phyloP scores from a whole-genome alignment of 768 basidiomycete species.

The Suillus placidus region DNA sequence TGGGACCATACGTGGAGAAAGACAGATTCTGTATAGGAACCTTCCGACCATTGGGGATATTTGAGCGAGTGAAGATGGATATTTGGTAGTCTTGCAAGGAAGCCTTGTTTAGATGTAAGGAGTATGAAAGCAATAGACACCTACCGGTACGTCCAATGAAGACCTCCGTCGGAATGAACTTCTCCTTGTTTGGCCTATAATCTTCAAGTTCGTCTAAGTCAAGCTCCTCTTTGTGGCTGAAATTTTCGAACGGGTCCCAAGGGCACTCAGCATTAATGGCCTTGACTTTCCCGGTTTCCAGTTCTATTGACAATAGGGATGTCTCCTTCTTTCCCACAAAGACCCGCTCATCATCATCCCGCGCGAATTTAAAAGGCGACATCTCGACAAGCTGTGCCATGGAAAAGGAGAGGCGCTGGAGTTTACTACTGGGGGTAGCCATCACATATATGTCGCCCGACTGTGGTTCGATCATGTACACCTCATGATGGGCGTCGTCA shows the following conservation, averaged over 20 bases:
- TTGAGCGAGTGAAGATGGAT: conserved; percentile 69
- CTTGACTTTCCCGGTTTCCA: conserved; percentile 81
- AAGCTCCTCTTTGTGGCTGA: conserved; percentile 43
- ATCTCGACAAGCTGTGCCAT: conserved; percentile 92
- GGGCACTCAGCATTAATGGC: conserved; percentile 78
- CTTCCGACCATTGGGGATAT: conserved; percentile 35
- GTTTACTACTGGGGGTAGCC: conserved; percentile 62
- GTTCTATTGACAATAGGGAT: conserved; percentile 69
- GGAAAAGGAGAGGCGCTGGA: conserved; percentile 88
- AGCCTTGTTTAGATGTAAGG: neutral
- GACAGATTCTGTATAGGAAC: conserved; percentile 76
- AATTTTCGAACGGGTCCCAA: conserved; percentile 68
- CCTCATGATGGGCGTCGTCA: conserved; percentile 57
- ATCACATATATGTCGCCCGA: conserved; percentile 92
- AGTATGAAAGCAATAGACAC: conserved; percentile 20
- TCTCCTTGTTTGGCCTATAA: conserved; percentile 37
- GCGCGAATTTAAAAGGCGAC: conserved; percentile 76
- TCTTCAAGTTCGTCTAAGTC: conserved; percentile 67
- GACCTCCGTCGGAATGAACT: conserved; percentile 43
- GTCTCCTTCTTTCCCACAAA: conserved; percentile 95
- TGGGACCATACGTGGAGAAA: conserved; percentile 92
- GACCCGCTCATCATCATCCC: conserved; percentile 58
- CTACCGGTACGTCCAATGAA: conserved; percentile 70
- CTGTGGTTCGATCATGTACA: conserved; percentile 94
- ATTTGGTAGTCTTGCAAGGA: conserved; percentile 78